Conservation (phyloP, 2,329 filamentous ascomycete genomes). For the Domatiomyces globalis region DNA sequence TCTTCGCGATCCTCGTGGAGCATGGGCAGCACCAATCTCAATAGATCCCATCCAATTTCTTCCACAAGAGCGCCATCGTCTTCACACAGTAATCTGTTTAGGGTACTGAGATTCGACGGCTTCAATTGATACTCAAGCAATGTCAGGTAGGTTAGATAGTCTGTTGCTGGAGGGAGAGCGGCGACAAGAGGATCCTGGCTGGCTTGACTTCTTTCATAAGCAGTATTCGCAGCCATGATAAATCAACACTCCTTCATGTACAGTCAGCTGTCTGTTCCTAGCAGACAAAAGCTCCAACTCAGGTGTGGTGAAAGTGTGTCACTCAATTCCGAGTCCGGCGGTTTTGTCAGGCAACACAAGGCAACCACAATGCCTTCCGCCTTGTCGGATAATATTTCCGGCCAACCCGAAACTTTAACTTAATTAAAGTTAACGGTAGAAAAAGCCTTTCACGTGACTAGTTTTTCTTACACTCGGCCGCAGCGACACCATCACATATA, state of each 20-base stretch:
- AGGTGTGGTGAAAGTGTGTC: background rate
- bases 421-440: background rate
- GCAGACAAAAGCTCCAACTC: background rate
- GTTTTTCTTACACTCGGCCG: background rate
- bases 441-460: background rate
- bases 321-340: background rate
- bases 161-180: conserved; percentile 46
- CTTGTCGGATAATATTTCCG: background rate
- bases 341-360: background rate
- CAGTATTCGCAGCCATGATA: background rate
- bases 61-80: conserved; percentile 45
- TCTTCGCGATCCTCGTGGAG: conserved; percentile 31
- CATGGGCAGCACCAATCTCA: conserved; percentile 47
- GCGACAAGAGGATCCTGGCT: conserved; percentile 36
- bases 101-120: conserved; percentile 40
- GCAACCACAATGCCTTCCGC: background rate
- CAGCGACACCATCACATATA: too few relatives aligned
- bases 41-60: conserved; percentile 54
- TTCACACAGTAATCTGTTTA: conserved; percentile 48
- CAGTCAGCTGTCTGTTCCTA: background rate
- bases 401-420: background rate
- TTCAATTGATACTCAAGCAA: conserved; percentile 51
- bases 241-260: background rate
- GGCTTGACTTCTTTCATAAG: background rate
- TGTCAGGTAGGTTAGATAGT: conserved; percentile 53